These are phyloP conservation scores for Caloboletus firmus DNA, from an alignment of 1,284 basidiomycete species.

Conservation along the genomic window DNA sequence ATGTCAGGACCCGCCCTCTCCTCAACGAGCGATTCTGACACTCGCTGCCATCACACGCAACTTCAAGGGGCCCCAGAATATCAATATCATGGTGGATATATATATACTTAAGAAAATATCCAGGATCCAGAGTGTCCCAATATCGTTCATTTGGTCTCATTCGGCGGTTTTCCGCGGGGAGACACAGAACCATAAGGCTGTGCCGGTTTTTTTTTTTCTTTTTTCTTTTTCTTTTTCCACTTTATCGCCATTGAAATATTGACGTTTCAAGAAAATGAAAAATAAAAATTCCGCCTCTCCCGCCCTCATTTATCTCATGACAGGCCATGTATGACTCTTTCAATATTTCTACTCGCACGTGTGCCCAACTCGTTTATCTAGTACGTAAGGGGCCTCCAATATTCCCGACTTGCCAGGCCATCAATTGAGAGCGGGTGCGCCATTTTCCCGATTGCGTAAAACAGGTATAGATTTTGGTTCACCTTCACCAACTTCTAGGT, in stretches of 20 bases:
- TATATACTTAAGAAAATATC: too few species aligned
- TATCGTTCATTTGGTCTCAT: not conserved
- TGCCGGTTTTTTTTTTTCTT: not conserved
- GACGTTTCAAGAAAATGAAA: constrained; percentile 10
- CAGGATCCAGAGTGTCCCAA: not conserved
- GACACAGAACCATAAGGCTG: not conserved
- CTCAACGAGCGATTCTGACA: too few species aligned
- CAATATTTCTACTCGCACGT: constrained; percentile 14
- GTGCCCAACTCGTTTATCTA: too few species aligned
- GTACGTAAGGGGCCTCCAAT: too few species aligned
- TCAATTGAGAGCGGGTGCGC: constrained; percentile 5
- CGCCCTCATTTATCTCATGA: constrained; percentile 2
- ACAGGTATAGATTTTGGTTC: not conserved
- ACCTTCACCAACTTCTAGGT: not conserved
- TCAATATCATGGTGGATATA: not conserved
- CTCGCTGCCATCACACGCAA: too few species aligned
- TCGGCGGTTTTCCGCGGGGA: too few species aligned
- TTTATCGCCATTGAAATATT: constrained; percentile 9
- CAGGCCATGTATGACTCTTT: constrained; percentile 1
- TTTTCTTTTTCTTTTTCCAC: not conserved
- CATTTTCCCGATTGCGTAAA: not conserved
- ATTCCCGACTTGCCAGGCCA: not conserved
- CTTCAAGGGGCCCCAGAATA: too few species aligned
- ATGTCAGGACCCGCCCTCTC: too few species aligned
- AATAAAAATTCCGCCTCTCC: not conserved